These are phyloP conservation scores for Apiospora sp. DNA, from an alignment of 2,329 filamentous ascomycete species.

Conservation along the genomic window DNA sequence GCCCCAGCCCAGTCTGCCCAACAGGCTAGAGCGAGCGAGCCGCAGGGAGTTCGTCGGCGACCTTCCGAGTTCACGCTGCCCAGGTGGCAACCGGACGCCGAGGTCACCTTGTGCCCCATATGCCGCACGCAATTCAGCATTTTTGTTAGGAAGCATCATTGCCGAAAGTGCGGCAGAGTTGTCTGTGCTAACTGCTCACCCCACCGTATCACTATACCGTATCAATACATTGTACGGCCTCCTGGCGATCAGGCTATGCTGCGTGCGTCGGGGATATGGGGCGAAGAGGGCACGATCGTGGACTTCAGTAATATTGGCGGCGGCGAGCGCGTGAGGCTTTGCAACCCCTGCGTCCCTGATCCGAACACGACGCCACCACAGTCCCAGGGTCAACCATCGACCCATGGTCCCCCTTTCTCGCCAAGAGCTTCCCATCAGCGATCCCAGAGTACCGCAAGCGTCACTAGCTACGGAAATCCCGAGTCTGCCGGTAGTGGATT, in stretches of 20 bases:
- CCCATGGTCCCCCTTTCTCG: constrained; percentile 36
- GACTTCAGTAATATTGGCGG: constrained; percentile 58
- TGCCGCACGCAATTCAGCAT: constrained; percentile 82
- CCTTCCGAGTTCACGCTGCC: constrained; percentile 66
- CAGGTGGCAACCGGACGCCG: constrained; percentile 87
- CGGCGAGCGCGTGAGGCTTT: constrained; percentile 66
- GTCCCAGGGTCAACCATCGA: constrained; percentile 45
- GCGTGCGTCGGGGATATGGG: constrained; percentile 46
- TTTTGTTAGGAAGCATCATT: constrained; percentile 91
- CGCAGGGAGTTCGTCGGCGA: constrained; percentile 19
- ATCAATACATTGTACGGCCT: constrained; percentile 89
- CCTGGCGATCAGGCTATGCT: constrained; percentile 53
- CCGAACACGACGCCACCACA: constrained; percentile 66
- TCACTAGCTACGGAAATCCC: constrained; percentile 41
- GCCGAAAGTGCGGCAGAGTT: constrained; percentile 92
- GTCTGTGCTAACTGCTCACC: constrained; percentile 92
- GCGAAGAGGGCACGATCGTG: constrained; percentile 50
- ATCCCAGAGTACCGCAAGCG: constrained; percentile 54
- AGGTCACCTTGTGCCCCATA: constrained; percentile 85
- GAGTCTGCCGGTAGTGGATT: constrained; percentile 19
- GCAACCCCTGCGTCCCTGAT: constrained; percentile 69
- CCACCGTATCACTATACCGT: constrained; percentile 92
- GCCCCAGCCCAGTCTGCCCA: neutral
- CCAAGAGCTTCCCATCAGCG: constrained; percentile 51
- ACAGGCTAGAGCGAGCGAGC: neutral